Base-by-base conservation (phyloP, 805 yeast genomes). In the Torulaspora franciscae region DNA sequence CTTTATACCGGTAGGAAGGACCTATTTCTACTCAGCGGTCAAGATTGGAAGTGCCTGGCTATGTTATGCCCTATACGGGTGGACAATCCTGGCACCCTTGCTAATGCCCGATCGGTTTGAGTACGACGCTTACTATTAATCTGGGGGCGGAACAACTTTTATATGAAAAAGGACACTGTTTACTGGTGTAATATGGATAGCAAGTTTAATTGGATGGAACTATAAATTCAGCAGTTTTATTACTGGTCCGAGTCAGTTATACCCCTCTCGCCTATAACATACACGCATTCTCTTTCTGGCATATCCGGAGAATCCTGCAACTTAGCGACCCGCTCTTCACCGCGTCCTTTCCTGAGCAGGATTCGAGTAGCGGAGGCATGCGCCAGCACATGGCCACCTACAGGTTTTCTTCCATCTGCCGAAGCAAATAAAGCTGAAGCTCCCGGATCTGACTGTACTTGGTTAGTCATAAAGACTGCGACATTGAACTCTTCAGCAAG, bases 1-100 rank as follows among this genome's bases (percentile, higher is more conserved):
- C 48, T 93, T 93, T 58, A 81, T 88, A 8, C 99, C 99, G 0
- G 98, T 93, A 7, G 99, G 99, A 0, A 74, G 99, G 59, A 91
- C 99, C 0, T 90, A 91, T 66, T 93, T 91, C 63, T 83, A 91
- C 54, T 80, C 95, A 4, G 89, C 96, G 96, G 88, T 91, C 39
- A 93, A 93, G 67, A 86, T 93, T 46, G 73, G 85, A 13, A 82
- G 95, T 59, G 85, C 97, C 1, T 89, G 97, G 95, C 77, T 85
- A 36, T 95, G 99, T 62, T 93, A 81, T 61, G 70, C 72, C 6
- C 72, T 93, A 40, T 93, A 91, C 58, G 81, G 82, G 1, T 93
- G 98, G 99, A 85, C 95, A 6, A 67, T 93, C 49, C 62, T 87
- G 7, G 99, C 98, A 0, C 99, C 99, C 0, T 84, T 86, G 6